Conservation (phyloP, 768 basidiomycete genomes). For the Guyanaporus albipodus region DNA sequence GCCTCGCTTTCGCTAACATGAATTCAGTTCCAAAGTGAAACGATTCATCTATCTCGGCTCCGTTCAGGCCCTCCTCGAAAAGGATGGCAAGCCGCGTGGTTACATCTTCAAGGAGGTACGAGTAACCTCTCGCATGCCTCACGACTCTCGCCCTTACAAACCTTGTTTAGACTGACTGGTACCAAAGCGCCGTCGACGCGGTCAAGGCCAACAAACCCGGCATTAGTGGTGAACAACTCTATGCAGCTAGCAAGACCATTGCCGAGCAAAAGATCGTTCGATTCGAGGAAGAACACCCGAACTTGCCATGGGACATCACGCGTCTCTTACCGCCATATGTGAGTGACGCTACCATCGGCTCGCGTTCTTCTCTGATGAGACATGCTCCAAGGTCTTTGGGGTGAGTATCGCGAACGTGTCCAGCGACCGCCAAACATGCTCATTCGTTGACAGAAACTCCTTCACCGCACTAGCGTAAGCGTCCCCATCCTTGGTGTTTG, state of each 20-base stretch:
- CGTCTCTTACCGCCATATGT: neutral
- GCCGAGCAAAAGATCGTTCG: neutral
- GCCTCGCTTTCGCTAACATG: neutral
- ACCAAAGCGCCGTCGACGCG: neutral
- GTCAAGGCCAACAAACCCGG: neutral
- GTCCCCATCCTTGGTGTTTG: neutral
- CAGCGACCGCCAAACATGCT: neutral
- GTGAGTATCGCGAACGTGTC: neutral
- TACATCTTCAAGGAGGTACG: neutral
- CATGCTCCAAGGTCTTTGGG: neutral
- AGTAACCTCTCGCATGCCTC: neutral
- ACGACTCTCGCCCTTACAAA: neutral
- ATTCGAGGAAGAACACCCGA: neutral
- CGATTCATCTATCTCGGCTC: neutral
- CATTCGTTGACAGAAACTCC: neutral
- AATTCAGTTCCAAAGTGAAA: neutral
- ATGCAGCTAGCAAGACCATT: neutral
- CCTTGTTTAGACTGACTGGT: neutral
- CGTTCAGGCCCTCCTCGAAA: neutral
- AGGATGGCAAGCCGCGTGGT: neutral
- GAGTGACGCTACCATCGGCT: neutral
- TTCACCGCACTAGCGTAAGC: neutral
- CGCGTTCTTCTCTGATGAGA: neutral
- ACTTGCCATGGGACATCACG: neutral
- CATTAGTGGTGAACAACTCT: neutral